Percentiles rank a stretch among this genome's conserved stretches.
These are phyloP conservation scores for Candida sojae DNA, from an alignment of 1,139 yeast species.

Conservation along the genomic window DNA sequence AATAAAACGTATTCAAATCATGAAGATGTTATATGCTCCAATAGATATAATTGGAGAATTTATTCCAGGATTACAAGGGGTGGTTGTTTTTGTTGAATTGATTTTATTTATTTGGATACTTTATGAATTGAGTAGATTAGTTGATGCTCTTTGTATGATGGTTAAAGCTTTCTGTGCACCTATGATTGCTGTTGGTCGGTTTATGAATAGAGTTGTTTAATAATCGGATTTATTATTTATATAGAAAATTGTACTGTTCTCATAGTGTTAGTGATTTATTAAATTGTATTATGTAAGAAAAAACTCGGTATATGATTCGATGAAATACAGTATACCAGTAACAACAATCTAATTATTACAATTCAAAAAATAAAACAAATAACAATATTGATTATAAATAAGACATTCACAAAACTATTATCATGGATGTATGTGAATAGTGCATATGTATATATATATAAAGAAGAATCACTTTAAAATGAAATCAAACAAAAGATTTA, in stretches of 20 bases:
- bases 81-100: conserved; percentile 41
- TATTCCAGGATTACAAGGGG: conserved; percentile 42
- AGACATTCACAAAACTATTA: neutral
- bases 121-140: conserved; percentile 43
- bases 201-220: conserved; percentile 44
- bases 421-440: too few relatives aligned
- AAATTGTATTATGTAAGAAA: too few relatives aligned
- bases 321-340: neutral
- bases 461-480: neutral
- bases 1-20: conserved; percentile 37
- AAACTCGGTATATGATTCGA: too few relatives aligned
- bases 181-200: conserved; percentile 48
- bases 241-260: neutral
- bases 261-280: too few relatives aligned
- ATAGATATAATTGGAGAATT: conserved; percentile 42
- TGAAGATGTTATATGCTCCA: conserved; percentile 44
- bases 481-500: neutral
- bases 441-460: neutral
- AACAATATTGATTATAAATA: neutral
- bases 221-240: conserved; percentile 6
- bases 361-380: neutral
- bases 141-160: conserved; percentile 51
- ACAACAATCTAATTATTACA: neutral
- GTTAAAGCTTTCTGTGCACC: conserved; percentile 51
- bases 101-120: conserved; percentile 44